Base-by-base conservation (phyloP, 2,329 filamentous ascomycete genomes). In the Endocalyx cinctus region DNA sequence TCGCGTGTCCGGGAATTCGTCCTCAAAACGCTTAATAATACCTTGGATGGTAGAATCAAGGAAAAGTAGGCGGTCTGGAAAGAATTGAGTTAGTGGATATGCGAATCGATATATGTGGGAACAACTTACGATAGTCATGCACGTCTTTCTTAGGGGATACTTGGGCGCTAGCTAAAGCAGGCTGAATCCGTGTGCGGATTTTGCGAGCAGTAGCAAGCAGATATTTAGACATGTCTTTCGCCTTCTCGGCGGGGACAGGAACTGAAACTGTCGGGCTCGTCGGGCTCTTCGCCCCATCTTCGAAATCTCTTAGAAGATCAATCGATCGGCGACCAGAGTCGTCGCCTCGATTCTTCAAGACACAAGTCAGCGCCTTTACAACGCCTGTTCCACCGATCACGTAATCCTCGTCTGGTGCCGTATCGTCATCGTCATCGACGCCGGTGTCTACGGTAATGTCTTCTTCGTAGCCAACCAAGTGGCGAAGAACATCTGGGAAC, bases 341-440 rank as follows among this genome's bases (percentile, higher is more conserved):
- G 33, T 81, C 73, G 34, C 77, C 74, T 39, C 85, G 79, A 54
- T 94, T 94, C 48, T 87, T 82, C 31, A 98, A 68, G 51, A 89
- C 95, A 50, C 94, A 94, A 34, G 87, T 82, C 28, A 98, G 69
- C 5, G 92, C 92, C 63, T 95, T 96, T 30, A 94, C 90, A 2
- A 98, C 87, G 17, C 90, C 92, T 1, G 88, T 95, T 12, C 90
- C 90, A 14, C 90, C 89, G 50, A 97, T 92, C 27, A 97, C 88
- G 59, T 97, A 97, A 58, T 96, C 87, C 38, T 94, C 84, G 45
- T 95, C 87, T 0, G 88, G 85, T 6, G 87, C 83, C 10, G 80
- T 70, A 3, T 82, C 78, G 27, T 78, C 70, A 15, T 82, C 75
- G 28, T 82, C 79, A 15, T 76, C 72, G 43, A 47, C 60, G 47